Base-by-base conservation (phyloP, 371 early-diverging fungal species). In the Rhizoclosmatium hyalinum region DNA sequence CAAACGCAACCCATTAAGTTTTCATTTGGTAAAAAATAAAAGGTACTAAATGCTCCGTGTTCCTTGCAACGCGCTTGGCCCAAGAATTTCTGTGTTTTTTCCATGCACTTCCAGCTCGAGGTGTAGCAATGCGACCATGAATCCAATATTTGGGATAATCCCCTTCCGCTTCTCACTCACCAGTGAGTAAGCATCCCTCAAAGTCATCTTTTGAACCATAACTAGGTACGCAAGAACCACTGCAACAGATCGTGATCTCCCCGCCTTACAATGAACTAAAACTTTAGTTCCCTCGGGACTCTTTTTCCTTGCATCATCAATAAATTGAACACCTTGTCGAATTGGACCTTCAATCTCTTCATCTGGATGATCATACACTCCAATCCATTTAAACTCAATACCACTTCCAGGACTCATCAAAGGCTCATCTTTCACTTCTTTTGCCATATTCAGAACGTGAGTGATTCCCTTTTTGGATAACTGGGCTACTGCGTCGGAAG, bases 231-330 rank as follows among this genome's bases (percentile, higher is more conserved):
- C 94, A 10, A 95, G 80, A 19, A 93, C 93, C 8, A 90, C 92
- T 0, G 92, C 92, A 4, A 91, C 92, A 0, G 93, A 93, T 19
- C 95, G 88, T 1, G 94, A 94, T 72, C 91, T 90, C 24, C 95
- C 95, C 2, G 94, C 94, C 73, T 92, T 91, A 83, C 95, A 95
- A 76, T 95, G 95, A 0, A 95, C 93, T 69, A 93, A 92, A 53
- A 93, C 90, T 2, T 89, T 85, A 54, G 87, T 86, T 41, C 83
- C 68, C 21, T 83, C 83, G 17, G 17, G 17, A 56, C 84, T 83
- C 19, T 82, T 77, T 12, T 82, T 81, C 44, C 68, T 70, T 17
- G 85, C 85, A 53, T 76, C 54, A 53, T 65, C 82, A 82, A 57
- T 32, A 73, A 53, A 54, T 43, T 2, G 43, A 8, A 83, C 70